Evolutionary conservation across 306 rosid species (phyloP).

Genomic region (Vicia villosa): DNA sequence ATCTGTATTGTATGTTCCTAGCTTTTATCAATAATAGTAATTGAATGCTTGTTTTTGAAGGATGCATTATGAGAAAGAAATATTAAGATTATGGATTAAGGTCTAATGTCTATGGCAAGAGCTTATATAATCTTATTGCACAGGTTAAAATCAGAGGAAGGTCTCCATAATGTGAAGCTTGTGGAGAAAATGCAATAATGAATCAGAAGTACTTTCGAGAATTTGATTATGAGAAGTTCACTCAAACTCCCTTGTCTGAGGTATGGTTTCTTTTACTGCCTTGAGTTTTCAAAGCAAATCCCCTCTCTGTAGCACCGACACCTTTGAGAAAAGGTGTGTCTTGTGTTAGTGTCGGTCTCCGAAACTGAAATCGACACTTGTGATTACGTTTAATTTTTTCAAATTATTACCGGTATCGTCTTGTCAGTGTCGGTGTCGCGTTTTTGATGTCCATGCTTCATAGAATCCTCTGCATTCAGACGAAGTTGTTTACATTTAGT

Average conservation of each 20-base stretch:
- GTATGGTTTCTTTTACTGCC: conserved; percentile 48
- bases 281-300: conserved; percentile 1
- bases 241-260: conserved; percentile 72
- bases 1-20: conserved; percentile 82
- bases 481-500: background rate
- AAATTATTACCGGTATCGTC: no score
- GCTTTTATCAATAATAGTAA: background rate
- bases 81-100: conserved; percentile 5
- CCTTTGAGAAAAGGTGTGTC: no score
- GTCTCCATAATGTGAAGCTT: conserved; percentile 68
- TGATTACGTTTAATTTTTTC: no score
- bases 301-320: no score
- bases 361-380: no score
- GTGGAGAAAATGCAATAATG: conserved; percentile 73
- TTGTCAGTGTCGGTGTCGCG: no score
- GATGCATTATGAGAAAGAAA: background rate
- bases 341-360: no score
- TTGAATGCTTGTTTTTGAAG: background rate
- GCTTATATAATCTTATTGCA: conserved; percentile 28
- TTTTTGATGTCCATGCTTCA: no score
- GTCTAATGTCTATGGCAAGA: background rate
- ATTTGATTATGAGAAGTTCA: conserved; percentile 87
- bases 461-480: conserved; percentile 26
- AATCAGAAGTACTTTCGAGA: conserved; percentile 60
- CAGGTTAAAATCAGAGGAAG: conserved; percentile 98